Base-by-base conservation (phyloP, 2,329 filamentous ascomycete genomes). In the Cyphellophora attinorum region DNA sequence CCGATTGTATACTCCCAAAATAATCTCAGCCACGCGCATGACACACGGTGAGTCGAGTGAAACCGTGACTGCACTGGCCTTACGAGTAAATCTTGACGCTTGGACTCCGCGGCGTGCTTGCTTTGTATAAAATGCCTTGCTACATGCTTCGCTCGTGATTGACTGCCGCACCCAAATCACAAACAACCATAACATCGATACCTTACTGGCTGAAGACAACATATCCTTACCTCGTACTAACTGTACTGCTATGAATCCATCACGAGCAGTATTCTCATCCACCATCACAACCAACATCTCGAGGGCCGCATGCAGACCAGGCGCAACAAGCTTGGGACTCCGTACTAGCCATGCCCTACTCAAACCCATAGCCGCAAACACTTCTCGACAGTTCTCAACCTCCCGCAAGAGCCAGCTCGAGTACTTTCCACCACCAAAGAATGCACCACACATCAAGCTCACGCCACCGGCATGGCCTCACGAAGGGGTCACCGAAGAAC, bases 401-500 rank as follows among this genome's bases (percentile, higher is more conserved):
- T 58, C 59, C 3, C 51, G 53, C 3, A 47, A 48, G n/a, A 38
- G 50, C 19, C 52, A 56, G 16, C 51, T 62, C 32, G 57, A 59
- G 27, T 60, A 65, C 35, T 74, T 78, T 58, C 81, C 81, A 48
- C 77, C 79, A 1, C 16, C 53, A 59, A 42, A 72, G 70, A 48
- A 78, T 75, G 3, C 60, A 68, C 13, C 65, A 70, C 37, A 49
- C 31, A 51, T 49, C 38, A 49, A 48, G 37, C 5, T 43, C 18
- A 51, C 47, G 40, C 41, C 43, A 30, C 29, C 48, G 35, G 37
- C 47, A 43, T 51, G 47, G 46, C 47, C 42, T 4, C 48, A 51
- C 33, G 43, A 38, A 6, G 27, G 12, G 2, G 93, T 84, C 57
- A 83, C 81, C 17, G 71, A 81, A 52, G 69, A 81, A 42, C 80